Evolutionary conservation across 2,329 filamentous ascomycete species (phyloP).

Genomic region (Xylariaceae sp.): DNA sequence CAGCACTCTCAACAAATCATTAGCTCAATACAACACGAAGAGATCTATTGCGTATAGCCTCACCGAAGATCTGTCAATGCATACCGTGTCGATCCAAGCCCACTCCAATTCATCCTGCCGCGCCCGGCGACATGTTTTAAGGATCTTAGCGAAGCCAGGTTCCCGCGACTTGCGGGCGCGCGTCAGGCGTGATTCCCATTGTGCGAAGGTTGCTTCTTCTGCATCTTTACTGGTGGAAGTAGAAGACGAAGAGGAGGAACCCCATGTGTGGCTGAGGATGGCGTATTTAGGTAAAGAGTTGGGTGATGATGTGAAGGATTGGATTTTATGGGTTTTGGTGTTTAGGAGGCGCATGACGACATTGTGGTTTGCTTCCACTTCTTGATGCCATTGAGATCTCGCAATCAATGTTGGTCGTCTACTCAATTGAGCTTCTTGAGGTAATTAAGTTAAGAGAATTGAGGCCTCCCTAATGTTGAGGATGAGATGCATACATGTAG

Average conservation of each 20-base stretch:
- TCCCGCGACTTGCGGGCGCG: conserved; percentile 1
- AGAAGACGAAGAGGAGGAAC: too few relatives aligned
- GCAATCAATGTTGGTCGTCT: too few relatives aligned
- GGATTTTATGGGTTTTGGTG: conserved; percentile 3
- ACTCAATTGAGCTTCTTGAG: too few relatives aligned
- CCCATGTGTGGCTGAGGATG: conserved; percentile 10
- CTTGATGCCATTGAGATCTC: too few relatives aligned
- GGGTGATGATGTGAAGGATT: conserved; percentile 6
- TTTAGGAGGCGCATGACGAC: conserved; percentile 9
- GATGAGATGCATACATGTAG: too few relatives aligned
- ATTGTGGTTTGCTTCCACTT: too few relatives aligned
- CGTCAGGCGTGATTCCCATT: conserved; percentile 4
- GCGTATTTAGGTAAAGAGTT: conserved; percentile 3
- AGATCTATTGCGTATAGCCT: conserved; percentile 6
- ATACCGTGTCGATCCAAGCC: conserved; percentile 8
- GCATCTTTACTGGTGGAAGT: too few relatives aligned
- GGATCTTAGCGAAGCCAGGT: conserved; percentile 6
- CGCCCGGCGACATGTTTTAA: conserved; percentile 7
- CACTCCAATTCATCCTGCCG: conserved; percentile 6
- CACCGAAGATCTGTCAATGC: conserved; percentile 11
- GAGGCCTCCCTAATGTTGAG: too few relatives aligned
- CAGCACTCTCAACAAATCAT: too few relatives aligned
- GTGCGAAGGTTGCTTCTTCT: background rate
- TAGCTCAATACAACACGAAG: conserved; percentile 6
- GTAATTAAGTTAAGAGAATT: too few relatives aligned